These are phyloP conservation scores for Brettanomyces bruxellensis DNA, from an alignment of 805 yeast species.

Conservation along the genomic window DNA sequence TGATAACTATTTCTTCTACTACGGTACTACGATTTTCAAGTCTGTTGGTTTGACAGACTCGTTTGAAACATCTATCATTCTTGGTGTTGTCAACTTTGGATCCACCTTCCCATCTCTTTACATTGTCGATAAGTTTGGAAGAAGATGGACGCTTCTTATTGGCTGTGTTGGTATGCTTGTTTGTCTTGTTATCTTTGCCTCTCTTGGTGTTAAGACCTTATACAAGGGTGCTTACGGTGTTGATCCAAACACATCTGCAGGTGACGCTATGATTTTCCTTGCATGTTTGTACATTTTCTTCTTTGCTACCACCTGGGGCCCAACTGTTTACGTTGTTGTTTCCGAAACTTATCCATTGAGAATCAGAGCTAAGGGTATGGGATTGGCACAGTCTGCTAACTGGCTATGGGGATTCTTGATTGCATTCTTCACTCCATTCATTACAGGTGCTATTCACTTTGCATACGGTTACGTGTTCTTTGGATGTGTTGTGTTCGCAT, in stretches of 20 bases:
- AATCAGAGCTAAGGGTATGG: conserved; percentile 54
- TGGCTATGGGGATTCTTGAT: conserved; percentile 55
- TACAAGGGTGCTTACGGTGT: conserved; percentile 30
- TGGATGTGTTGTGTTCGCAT: conserved; percentile 41
- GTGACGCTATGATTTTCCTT: conserved; percentile 51
- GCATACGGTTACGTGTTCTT: conserved; percentile 50
- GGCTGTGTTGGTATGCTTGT: conserved; percentile 46
- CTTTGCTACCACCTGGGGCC: conserved; percentile 71
- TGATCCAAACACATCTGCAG: conserved; percentile 38
- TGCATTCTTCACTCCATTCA: conserved; percentile 49
- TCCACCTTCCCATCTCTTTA: conserved; percentile 45
- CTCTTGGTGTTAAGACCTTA: conserved; percentile 46
- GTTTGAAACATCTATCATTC: conserved; percentile 43
- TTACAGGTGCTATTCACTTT: conserved; percentile 43
- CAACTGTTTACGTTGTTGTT: conserved; percentile 56
- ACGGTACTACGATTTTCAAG: conserved; percentile 50
- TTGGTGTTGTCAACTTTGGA: conserved; percentile 46
- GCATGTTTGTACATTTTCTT: conserved; percentile 55
- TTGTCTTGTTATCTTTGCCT: conserved; percentile 50
- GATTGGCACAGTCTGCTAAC: conserved; percentile 54
- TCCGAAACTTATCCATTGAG: conserved; percentile 63
- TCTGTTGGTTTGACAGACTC: conserved; percentile 49
- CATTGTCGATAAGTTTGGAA: conserved; percentile 43
- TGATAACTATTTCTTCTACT: conserved; percentile 56
- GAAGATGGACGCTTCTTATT: conserved; percentile 38